Percentiles rank a stretch among this genome's conserved stretches.
These are phyloP conservation scores for Ganoderma lucidum DNA, from an alignment of 1,284 basidiomycete species.

Conservation along the genomic window DNA sequence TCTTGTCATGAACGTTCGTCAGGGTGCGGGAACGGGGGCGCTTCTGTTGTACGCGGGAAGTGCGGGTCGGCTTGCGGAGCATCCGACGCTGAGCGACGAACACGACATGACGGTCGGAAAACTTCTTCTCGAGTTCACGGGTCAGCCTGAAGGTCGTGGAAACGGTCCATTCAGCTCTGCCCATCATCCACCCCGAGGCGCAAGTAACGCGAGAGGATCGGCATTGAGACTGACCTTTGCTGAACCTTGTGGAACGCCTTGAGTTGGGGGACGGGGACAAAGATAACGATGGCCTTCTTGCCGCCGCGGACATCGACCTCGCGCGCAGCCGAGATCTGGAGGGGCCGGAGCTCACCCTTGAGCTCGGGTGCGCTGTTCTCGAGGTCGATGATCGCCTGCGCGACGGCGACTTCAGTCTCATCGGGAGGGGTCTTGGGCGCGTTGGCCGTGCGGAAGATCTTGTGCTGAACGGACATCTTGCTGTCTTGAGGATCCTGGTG, in stretches of 20 bases:
- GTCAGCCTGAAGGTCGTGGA: conserved; percentile 75
- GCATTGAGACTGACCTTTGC: conserved; percentile 75
- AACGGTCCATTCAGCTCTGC: conserved; percentile 12
- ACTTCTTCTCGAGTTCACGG: conserved; percentile 99
- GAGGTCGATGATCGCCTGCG: conserved; percentile 97
- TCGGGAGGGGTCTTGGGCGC: conserved; percentile 90
- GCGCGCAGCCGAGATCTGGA: conserved; percentile 98
- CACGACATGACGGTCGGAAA: conserved; percentile 98
- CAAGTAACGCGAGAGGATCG: neutral
- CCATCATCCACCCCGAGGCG: neutral
- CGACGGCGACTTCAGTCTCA: conserved; percentile 93
- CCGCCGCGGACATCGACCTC: conserved; percentile 99
- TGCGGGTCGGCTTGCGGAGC: conserved; percentile 97
- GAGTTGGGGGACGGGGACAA: conserved; percentile 97
- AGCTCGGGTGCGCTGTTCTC: conserved; percentile 99
- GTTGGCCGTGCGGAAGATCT: conserved; percentile 97
- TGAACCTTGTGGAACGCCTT: conserved; percentile 99
- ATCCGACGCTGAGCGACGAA: conserved; percentile 99
- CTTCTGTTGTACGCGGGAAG: conserved; percentile 94
- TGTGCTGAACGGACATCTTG: conserved; percentile 81
- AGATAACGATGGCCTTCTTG: conserved; percentile 99
- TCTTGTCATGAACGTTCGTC: conserved; percentile 97
- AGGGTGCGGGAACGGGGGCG: conserved; percentile 97
- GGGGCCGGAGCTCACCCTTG: conserved; percentile 93
- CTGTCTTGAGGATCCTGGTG: conserved; percentile 42